Base-by-base conservation (phyloP, 2,329 filamentous ascomycete genomes). In the Epichloe uncinata region DNA sequence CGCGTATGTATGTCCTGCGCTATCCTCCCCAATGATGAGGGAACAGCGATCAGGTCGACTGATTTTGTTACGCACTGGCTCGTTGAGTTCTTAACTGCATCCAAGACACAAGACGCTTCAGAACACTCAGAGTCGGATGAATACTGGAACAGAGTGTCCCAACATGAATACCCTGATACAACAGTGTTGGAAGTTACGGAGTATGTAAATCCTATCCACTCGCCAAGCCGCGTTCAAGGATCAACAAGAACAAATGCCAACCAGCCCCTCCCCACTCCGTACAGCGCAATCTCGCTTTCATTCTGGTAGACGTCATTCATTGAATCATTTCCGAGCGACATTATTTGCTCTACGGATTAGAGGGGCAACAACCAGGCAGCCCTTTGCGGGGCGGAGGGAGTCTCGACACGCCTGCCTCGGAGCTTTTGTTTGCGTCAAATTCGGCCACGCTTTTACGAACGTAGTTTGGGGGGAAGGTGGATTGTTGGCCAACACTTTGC, bases 241-340 rank as follows among this genome's bases (percentile, higher is more conserved):
- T 46, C 37, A 42, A 26, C 34, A 30, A 18, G 42, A 52, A 18
- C 47, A 26, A 37, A 30, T 22, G 22, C 15, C 42, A 22, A 26
- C 36, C 35, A 35, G 8, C 35, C 46, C 34, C 26, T 38, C 36
- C 30, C 47, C 49, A 47, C 49, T 26, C 7, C 33, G 15, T n/a
- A 46, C 37, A 34, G 40, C 45, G 49, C 45, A 51, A 51, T 51
- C 45, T 51, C 49, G 41, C 45, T 46, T 44, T 12, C 37, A 36
- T 44, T 22, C 36, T 20, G 35, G 46, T 37, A 49, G 20, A 47
- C 52, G 49, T 53, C 52, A 53, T 53, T 51, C 45, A 46, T 36
- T 26, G 15, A n/a, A 40, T n/a, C 34, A 36, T 34, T 43, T 48
- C 26, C 46, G 37, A 22, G 46, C 26, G 2, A 35, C 16, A 12